Evolutionary conservation across 441 rosid genomes (phyloP), one percentile per base, ranked within the genome.

Genomic region (Theobroma grandiflorum): DNA sequence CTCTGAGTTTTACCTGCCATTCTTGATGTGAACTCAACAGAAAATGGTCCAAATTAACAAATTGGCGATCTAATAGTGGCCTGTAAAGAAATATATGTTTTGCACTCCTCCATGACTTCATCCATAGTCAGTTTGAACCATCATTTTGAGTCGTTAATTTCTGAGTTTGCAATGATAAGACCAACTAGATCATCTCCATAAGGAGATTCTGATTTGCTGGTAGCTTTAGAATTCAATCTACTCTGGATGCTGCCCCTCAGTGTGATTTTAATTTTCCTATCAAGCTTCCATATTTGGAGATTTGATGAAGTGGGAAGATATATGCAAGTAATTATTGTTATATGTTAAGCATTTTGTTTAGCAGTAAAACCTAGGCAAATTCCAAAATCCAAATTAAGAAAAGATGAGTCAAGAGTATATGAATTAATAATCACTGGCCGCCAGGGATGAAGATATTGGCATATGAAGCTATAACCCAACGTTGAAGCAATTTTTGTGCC

Each of bases 81-180:
- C 94, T 0, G 88, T 85, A 1, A 93, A 84, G 61, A 89, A 91
- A 80, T 89, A 88, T 9, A 26, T 26, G 91, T 81, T 81, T 89
- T 91, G 85, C 95, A 90, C 49, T 92, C 93, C 22, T 93, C 96
- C 77, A 90, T 78, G 43, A 92, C 86, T 69, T 87, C 91, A 68
- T 89, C 82, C 80, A 82, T 86, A 74, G 66, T 88, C 77, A 87
- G 62, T 58, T 84, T 86, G 14, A 14, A 33, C 33, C 8, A 65
- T 2, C 65, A 74, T 7, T 78, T 55, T n/a, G 53, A 47, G 52
- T 75, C 81, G 8, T 85, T 64, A 35, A 2, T 18, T 64, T 33
- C 45, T 12, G n/a, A 64, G 7, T 87, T 78, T 76, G 49, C 82
- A 33, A 92, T 76, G 85, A 90, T 75, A 68, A 87, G 33, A 40